Percentiles rank a stretch among this genome's conserved stretches.
These are phyloP conservation scores for Ailanthus altissimus DNA, from an alignment of 345 rosid species.

Conservation along the genomic window DNA sequence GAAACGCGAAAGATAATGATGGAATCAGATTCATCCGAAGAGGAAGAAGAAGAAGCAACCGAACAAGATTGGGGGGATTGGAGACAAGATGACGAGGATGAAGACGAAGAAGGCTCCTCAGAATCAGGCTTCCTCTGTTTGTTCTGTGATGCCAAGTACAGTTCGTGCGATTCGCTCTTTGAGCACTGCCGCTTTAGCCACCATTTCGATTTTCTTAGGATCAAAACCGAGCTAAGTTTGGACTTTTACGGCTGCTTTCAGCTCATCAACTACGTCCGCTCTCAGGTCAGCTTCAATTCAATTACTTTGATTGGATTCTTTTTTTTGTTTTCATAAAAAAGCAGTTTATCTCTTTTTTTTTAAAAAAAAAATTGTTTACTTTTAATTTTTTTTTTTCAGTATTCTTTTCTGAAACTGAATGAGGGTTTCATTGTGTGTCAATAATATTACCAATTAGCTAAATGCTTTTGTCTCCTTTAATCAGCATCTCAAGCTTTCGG, in stretches of 20 bases:
- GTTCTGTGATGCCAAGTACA: constrained; percentile 61
- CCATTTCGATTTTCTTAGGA: constrained; percentile 55
- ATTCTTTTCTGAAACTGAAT: too few species aligned
- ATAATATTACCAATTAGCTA: too few species aligned
- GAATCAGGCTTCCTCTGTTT: constrained; percentile 55
- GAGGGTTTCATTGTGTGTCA: too few species aligned
- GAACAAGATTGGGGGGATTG: constrained; percentile 70
- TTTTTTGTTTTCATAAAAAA: too few species aligned
- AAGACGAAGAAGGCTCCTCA: constrained; percentile 32
- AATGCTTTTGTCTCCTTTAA: too few species aligned
- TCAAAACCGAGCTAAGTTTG: constrained; percentile 52
- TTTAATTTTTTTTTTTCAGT: not conserved
- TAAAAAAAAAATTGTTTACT: too few species aligned
- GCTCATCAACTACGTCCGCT: constrained; percentile 86
- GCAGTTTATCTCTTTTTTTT: too few species aligned
- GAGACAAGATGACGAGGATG: constrained; percentile 46
- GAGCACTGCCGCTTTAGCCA: constrained; percentile 62
- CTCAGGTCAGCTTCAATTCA: constrained; percentile 53
- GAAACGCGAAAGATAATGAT: constrained; percentile 7
- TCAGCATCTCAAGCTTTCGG: too few species aligned
- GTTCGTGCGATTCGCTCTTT: constrained; percentile 52
- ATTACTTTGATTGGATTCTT: not conserved
- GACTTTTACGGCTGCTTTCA: constrained; percentile 74
- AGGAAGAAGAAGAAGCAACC: constrained; percentile 30
- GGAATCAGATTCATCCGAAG: constrained; percentile 24